Conservation (phyloP, 495 filamentous ascomycete genomes). For the Penicillium lagena region DNA sequence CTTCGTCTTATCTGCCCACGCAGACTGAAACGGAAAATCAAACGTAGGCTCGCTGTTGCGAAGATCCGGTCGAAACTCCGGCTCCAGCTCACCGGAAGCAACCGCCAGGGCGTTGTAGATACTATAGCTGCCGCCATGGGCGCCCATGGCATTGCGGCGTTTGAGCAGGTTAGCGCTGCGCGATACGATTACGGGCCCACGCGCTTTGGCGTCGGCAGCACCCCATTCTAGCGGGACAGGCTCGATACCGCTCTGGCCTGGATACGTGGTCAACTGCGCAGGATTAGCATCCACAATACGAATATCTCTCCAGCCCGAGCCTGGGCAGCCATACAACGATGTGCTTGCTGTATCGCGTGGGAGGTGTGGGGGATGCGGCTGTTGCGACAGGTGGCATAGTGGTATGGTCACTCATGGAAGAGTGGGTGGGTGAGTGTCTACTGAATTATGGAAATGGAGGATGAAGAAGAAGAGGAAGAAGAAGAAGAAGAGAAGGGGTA, state of each 20-base stretch:
- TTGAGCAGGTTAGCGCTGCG: conserved; percentile 69
- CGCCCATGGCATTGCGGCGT: conserved; percentile 80
- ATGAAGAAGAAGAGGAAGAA: background rate
- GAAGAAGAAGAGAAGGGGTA: background rate
- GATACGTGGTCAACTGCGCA: conserved; percentile 73
- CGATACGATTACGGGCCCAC: conserved; percentile 90
- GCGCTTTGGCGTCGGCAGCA: conserved; percentile 58
- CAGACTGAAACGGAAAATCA: conserved; percentile 77
- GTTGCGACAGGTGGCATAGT: conserved; percentile 15
- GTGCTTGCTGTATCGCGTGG: conserved; percentile 34
- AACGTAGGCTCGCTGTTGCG: conserved; percentile 91
- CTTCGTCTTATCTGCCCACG: conserved; percentile 88
- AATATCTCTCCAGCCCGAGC: background rate
- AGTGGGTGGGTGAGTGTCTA: no score
- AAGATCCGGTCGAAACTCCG: conserved; percentile 85
- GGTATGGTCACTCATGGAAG: conserved; percentile 3
- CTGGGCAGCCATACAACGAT: conserved; percentile 28
- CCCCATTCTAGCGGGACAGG: conserved; percentile 89
- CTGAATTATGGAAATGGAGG: background rate
- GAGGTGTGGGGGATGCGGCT: conserved; percentile 13
- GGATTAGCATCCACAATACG: background rate
- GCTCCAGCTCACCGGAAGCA: conserved; percentile 79
- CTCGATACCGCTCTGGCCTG: conserved; percentile 88
- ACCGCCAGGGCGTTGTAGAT: conserved; percentile 94
- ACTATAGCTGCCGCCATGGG: conserved; percentile 95